Base-by-base conservation (phyloP, 2,329 filamentous ascomycete species). In the Monosporascus sp. region DNA sequence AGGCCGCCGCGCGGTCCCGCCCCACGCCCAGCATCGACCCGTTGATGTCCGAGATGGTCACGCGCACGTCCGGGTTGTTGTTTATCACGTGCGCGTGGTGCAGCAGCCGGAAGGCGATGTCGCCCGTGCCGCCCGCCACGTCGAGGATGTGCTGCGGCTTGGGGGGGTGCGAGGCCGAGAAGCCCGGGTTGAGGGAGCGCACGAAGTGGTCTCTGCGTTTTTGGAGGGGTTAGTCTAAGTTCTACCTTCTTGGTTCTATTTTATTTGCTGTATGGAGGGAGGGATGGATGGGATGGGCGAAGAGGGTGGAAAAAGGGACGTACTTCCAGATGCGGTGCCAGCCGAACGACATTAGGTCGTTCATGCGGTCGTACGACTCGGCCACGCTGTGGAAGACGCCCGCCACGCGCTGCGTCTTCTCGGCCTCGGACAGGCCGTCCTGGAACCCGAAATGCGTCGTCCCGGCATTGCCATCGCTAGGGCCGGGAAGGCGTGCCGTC, bases 291-390 rank as follows among this genome's bases (percentile, higher is more conserved):
- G 36, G 54, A 25, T 27, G 18, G 27, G 34, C 45, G 48, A 38
- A 38, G 36, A 47, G 39, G 52, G 48, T 34, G 11, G 46, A n/a
- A n/a, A 15, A 24, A 39, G 24, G 31, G 47, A 70, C 79, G 48
- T 62, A 82, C 82, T 87, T 99, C 94, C 94, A 99, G 38, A 99
- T 77, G 44, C 94, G 88, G 72, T 99, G 94, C 74, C 96, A 92
- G 51, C 94, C 94, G 47, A 99, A 83, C 7, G 94, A 97, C 94
- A 99, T 99, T 61, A 97, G 81, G 71, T 99, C 94, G 75, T 99
- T 99, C 94, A 99, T 99, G 57, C 86, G 88, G 72, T 99, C 94
- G 74, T 99, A 99, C 18, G 88, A 90, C 57, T 89, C 85, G 61
- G 94, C 94, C 41, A 99, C 94, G 60, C 88, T 97, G 71, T 90